Conservation (phyloP, 768 basidiomycete species). For the Leccinum subtestaceum region DNA sequence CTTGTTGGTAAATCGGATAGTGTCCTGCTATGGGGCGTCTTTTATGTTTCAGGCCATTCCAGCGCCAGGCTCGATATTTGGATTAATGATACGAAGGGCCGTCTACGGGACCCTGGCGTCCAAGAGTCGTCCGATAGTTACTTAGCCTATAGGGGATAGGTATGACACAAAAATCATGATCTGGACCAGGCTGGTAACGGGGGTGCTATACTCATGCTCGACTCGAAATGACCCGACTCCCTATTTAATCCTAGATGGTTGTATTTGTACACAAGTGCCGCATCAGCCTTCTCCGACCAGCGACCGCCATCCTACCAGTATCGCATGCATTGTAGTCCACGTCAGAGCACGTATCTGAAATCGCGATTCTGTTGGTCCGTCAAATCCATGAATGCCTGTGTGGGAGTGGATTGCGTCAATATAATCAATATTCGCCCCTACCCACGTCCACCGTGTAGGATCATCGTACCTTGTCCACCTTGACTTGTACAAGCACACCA, state of each 20-base stretch:
- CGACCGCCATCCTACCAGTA: background rate
- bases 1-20: background rate
- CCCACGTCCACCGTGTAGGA: background rate
- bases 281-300: background rate
- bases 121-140: background rate
- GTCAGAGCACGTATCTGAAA: conserved; percentile 68
- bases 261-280: background rate
- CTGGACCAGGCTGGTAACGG: background rate
- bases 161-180: background rate
- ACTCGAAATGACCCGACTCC: background rate
- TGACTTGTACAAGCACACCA: conserved; percentile 51
- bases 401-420: background rate
- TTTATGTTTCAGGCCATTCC: too few relatives aligned
- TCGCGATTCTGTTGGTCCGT: conserved; percentile 72
- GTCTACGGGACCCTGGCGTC: background rate
- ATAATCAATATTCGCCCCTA: background rate
- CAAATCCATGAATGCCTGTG: conserved; percentile 66
- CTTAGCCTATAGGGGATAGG: background rate
- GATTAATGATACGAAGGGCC: background rate
- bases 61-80: background rate
- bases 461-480: conserved; percentile 56
- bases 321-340: background rate
- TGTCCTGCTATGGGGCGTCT: too few relatives aligned
- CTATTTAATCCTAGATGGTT: conserved; percentile 12
- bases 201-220: background rate